These are phyloP conservation scores for Murraya paniculata DNA, from an alignment of 345 rosid species.

Conservation along the genomic window DNA sequence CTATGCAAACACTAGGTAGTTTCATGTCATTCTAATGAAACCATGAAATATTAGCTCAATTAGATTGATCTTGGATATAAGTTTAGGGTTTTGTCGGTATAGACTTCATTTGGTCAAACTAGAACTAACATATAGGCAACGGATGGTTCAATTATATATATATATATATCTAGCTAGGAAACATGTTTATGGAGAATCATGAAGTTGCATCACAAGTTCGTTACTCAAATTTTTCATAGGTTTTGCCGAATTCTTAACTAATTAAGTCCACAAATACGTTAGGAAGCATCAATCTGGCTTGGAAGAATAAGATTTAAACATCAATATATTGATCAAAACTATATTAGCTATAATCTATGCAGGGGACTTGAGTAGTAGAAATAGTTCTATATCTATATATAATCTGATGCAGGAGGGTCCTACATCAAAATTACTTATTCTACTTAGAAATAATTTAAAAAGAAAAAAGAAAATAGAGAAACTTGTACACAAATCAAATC, in stretches of 20 bases:
- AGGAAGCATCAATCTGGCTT: neutral
- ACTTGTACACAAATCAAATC: constrained; percentile 11
- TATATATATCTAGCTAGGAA: neutral
- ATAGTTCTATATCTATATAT: neutral
- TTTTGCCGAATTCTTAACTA: neutral
- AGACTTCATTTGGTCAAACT: neutral
- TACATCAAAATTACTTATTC: too few species aligned
- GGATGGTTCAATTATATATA: neutral
- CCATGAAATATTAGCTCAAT: neutral
- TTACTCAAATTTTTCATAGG: neutral
- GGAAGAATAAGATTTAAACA: constrained; percentile 9
- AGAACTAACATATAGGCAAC: neutral
- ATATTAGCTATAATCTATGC: constrained; percentile 1
- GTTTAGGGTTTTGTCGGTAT: neutral
- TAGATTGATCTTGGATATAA: neutral
- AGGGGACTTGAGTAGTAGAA: constrained; percentile 1
- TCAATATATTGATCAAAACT: constrained; percentile 7
- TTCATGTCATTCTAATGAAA: neutral
- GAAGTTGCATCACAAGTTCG: neutral
- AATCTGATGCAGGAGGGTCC: neutral
- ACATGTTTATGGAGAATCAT: neutral
- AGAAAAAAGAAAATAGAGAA: neutral
- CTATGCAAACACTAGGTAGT: neutral
- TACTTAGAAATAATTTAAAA: neutral
- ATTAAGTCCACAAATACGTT: neutral